phyloP scores from a whole-genome alignment of 2,329 filamentous ascomycete genomes.

The Nothopassalora personata region DNA sequence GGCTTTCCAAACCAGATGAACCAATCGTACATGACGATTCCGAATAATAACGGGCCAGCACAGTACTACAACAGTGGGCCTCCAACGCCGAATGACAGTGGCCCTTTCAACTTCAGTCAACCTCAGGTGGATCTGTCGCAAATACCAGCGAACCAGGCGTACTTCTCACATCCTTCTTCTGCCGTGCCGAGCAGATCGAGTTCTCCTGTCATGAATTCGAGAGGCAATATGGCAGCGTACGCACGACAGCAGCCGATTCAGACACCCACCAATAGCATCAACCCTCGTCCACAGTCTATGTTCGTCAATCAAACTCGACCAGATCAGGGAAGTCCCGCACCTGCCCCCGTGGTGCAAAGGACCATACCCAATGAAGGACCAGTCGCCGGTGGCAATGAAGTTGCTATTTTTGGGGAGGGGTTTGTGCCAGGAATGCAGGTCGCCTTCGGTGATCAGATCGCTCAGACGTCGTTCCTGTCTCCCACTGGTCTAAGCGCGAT shows the following conservation, averaged over 20 bases:
- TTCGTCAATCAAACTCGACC: slow-evolving; percentile 12
- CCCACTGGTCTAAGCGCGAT: slow-evolving; percentile 72
- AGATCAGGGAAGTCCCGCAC: slow-evolving; percentile 10
- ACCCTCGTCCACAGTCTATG: slow-evolving; percentile 14
- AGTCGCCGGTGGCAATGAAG: slow-evolving; percentile 76
- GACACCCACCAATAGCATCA: slow-evolving; percentile 25
- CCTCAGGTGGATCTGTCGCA: slow-evolving; percentile 21
- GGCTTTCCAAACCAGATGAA: slow-evolving; percentile 27
- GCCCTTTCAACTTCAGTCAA: slow-evolving; percentile 24
- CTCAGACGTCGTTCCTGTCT: slow-evolving; percentile 72
- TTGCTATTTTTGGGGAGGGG: slow-evolving; percentile 73
- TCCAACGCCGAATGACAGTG: slow-evolving; percentile 28
- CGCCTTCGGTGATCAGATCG: slow-evolving; percentile 69
- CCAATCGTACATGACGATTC: slow-evolving; percentile 32
- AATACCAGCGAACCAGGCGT: slow-evolving; percentile 24
- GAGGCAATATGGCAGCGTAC: slow-evolving; percentile 33
- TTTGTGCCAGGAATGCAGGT: slow-evolving; percentile 78
- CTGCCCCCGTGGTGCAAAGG: slow-evolving; percentile 11
- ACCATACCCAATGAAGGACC: slow-evolving; percentile 79
- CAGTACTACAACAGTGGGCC: slow-evolving; percentile 30
- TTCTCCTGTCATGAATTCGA: slow-evolving; percentile 53
- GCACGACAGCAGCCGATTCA: slow-evolving; percentile 27
- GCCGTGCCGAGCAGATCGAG: slow-evolving; percentile 62
- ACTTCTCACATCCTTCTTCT: slow-evolving; percentile 30
- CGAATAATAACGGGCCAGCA: slow-evolving; percentile 25